Evolutionary conservation across 2,329 filamentous ascomycete species (phyloP), one percentile per base, ranked within the genome.

Genomic region (Fusarium udum): DNA sequence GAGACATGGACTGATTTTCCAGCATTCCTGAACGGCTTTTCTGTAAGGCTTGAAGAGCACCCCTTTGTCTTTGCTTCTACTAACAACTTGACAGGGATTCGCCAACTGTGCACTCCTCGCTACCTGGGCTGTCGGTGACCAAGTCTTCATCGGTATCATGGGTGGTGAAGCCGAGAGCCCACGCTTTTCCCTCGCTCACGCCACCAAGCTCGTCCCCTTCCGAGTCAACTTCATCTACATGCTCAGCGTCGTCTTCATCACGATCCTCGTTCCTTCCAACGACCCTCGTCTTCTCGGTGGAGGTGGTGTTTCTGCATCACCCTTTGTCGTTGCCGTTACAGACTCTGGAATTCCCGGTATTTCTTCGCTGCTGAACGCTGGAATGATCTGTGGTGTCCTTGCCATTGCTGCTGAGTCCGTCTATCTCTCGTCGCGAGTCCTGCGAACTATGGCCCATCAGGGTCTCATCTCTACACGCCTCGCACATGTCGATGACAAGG

Each of bases 71-170:
- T n/a, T 14, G 3, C 5, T 4, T 4, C 2, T 24, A 6, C 40
- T 59, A 24, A 62, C 22, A 12, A 8, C 5, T 5, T 31, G 1
- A 0, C 11, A 75, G 73, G 73, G 73, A 13, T 76, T 76, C 7
- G 74, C 74, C 2, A 76, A 62, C 28, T 68, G 58, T n/a, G 66
- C 71, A 5, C 53, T 76, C 11, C 37, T 76, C 5, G 73, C 74
- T 4, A 71, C 61, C 15, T 76, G 74, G 73, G 74, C 74, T 1
- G 73, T 76, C 3, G 74, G 74, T 0, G 74, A 76, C 6, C 74
- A 75, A 42, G 73, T 76, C 12, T 76, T 76, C 7, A 75, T 75
- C 40, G 74, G 74, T n/a, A 69, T 76, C 37, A 75, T 76, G 71
- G 73, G 66, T 11, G 74, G 74, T 3, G 74, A 76, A 40, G 73